A percentile compares a stretch with the other conserved stretches of the same genome.
phyloP scores from a whole-genome alignment of 495 filamentous ascomycete genomes.

The Aspergillus asperescens region DNA sequence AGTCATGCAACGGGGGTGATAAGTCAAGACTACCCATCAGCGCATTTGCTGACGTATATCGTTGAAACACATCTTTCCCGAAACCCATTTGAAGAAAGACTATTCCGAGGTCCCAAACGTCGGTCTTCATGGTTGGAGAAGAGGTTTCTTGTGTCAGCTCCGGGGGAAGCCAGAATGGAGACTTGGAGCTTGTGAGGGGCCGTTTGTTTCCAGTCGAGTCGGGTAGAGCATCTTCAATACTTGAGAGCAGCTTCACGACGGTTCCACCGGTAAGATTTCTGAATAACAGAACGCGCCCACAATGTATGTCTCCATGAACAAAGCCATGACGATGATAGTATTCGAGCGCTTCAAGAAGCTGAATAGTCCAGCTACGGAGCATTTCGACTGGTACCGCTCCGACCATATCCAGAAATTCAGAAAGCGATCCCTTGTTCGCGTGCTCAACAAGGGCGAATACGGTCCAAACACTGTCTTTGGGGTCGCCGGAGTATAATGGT shows the following conservation, averaged over 20 bases:
- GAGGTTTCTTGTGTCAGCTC: conserved; percentile 61
- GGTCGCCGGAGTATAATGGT: conserved; percentile 24
- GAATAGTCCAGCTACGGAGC: conserved; percentile 77
- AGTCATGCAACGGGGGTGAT: conserved; percentile 68
- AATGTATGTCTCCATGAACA: conserved; percentile 72
- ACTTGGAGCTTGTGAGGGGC: conserved; percentile 57
- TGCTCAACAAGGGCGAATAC: conserved; percentile 75
- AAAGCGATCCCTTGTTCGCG: conserved; percentile 74
- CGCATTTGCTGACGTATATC: conserved; percentile 71
- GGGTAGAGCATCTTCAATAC: conserved; percentile 39
- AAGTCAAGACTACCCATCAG: conserved; percentile 59
- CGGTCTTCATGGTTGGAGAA: conserved; percentile 69
- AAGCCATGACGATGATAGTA: conserved; percentile 79
- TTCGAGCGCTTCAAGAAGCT: conserved; percentile 84
- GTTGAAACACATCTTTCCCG: conserved; percentile 66
- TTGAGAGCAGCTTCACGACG: conserved; percentile 42
- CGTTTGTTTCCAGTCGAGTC: conserved; percentile 26
- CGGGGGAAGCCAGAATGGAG: conserved; percentile 77
- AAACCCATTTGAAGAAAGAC: conserved; percentile 93
- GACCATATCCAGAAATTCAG: conserved; percentile 73
- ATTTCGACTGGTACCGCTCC: conserved; percentile 65
- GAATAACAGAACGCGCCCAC: conserved; percentile 66
- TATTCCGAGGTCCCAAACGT: conserved; percentile 91
- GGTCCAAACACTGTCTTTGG: conserved; percentile 54
- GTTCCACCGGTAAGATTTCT: conserved; percentile 35